A percentile compares a stretch with the other conserved stretches of the same genome.
Conservation (phyloP, 2,329 filamentous ascomycete species). For the Amesomyces nigricolor region DNA sequence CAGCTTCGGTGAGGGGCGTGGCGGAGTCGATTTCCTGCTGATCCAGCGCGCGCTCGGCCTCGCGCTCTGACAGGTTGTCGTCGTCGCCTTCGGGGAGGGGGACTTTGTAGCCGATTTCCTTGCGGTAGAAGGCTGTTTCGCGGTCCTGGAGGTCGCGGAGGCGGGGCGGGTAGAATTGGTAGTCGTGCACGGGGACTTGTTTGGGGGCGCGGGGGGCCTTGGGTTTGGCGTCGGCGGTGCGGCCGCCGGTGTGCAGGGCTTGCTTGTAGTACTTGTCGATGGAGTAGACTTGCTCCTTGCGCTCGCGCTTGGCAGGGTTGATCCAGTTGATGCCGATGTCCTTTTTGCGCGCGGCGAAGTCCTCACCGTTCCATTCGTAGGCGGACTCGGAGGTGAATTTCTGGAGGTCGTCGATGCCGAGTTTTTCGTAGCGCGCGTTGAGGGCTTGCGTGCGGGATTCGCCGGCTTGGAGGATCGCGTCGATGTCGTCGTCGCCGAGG, state of each 20-base stretch:
- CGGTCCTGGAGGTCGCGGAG: constrained; percentile 89
- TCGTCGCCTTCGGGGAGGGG: constrained; percentile 84
- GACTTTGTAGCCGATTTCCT: constrained; percentile 93
- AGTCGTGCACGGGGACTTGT: constrained; percentile 87
- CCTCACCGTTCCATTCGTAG: constrained; percentile 98
- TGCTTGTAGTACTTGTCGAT: constrained; percentile 99
- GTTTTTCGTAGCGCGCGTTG: constrained; percentile 91
- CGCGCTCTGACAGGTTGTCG: constrained; percentile 72
- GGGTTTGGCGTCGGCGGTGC: constrained; percentile 78
- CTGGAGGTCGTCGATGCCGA: constrained; percentile 93
- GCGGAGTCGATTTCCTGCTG: constrained; percentile 93
- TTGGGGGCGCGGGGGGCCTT: constrained; percentile 95
- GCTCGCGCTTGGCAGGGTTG: constrained; percentile 95
- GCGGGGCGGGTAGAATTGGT: constrained; percentile 87
- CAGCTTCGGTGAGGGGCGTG: constrained; percentile 78
- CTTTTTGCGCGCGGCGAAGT: constrained; percentile 87
- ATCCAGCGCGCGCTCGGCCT: constrained; percentile 79
- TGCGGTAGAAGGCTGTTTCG: constrained; percentile 91
- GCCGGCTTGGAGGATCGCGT: constrained; percentile 77
- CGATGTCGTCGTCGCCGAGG: constrained; percentile 83
- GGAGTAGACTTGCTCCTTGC: constrained; percentile 95
- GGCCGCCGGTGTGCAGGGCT: constrained; percentile 71
- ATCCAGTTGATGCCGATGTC: constrained; percentile 95
- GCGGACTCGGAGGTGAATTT: constrained; percentile 97
- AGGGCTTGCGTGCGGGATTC: constrained; percentile 85